Conservation (phyloP, 768 basidiomycete species). For the Gyrodon lividus region DNA sequence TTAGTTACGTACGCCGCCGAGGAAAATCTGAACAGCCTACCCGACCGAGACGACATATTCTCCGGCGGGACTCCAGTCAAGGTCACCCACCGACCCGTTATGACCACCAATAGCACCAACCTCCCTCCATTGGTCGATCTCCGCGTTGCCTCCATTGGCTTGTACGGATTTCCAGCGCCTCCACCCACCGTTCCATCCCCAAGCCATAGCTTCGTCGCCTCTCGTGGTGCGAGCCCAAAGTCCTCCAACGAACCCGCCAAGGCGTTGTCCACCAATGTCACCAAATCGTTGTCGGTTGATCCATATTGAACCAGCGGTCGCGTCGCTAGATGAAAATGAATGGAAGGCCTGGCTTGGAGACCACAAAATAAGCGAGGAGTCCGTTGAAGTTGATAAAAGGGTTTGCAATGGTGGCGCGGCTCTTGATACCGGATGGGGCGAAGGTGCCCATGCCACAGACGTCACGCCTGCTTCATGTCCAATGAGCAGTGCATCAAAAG, state of each 20-base stretch:
- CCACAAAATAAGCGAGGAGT: constrained; percentile 96
- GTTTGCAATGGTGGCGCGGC: constrained; percentile 37
- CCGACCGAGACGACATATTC: constrained; percentile 84
- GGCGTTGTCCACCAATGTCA: constrained; percentile 86
- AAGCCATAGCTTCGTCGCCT: constrained; percentile 69
- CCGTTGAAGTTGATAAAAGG: constrained; percentile 90
- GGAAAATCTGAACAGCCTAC: constrained; percentile 42
- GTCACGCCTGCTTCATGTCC: constrained; percentile 97
- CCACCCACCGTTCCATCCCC: constrained; percentile 96
- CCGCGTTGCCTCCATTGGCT: constrained; percentile 14
- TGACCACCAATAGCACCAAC: constrained; percentile 85
- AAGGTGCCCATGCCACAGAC: constrained; percentile 78
- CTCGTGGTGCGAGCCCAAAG: constrained; percentile 58
- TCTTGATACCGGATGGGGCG: constrained; percentile 11
- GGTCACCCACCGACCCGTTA: constrained; percentile 69
- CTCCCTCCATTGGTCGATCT: constrained; percentile 66
- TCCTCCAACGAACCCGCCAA: constrained; percentile 91
- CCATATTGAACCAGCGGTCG: constrained; percentile 69
- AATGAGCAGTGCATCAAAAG: constrained; percentile 89
- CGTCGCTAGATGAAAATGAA: constrained; percentile 34
- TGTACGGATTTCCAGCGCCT: constrained; percentile 69
- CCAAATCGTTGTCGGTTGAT: constrained; percentile 89
- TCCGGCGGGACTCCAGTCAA: constrained; percentile 86
- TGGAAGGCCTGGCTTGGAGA: constrained; percentile 60
- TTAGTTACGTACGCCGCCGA: not conserved